A percentile compares a stretch with the other conserved stretches of the same genome.
Conservation (phyloP, 768 basidiomycete genomes). For the Amyloporia xantha region DNA sequence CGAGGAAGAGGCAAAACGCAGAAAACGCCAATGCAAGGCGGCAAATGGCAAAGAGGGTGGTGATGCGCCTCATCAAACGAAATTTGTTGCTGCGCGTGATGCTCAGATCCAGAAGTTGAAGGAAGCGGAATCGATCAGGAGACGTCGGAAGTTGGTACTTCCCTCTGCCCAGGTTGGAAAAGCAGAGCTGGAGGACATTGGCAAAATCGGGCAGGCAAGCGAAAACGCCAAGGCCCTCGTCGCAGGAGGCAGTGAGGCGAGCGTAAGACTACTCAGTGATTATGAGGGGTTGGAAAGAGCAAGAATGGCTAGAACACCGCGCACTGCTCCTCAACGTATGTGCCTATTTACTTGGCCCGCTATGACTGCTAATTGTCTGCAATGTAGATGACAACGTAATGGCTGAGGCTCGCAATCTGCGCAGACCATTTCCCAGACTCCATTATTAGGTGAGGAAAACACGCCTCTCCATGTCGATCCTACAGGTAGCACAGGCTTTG, state of each 20-base stretch:
- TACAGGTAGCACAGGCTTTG: constrained; percentile 86
- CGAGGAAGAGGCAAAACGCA: constrained; percentile 88
- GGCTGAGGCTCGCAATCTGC: constrained; percentile 90
- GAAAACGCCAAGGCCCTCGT: constrained; percentile 87
- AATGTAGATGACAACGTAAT: constrained; percentile 89
- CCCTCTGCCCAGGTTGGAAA: constrained; percentile 93
- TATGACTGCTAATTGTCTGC: no score
- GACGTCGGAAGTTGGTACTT: constrained; percentile 75
- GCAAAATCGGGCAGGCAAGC: constrained; percentile 92
- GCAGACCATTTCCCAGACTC: constrained; percentile 89
- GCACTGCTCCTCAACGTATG: constrained; percentile 91
- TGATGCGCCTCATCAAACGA: constrained; percentile 65
- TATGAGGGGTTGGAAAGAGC: constrained; percentile 88
- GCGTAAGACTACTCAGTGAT: constrained; percentile 80
- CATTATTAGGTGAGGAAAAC: constrained; percentile 94
- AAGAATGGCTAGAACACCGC: constrained; percentile 87
- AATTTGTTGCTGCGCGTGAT: constrained; percentile 94
- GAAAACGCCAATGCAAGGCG: constrained; percentile 81
- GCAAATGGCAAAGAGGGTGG: constrained; percentile 54
- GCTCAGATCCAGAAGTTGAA: constrained; percentile 97
- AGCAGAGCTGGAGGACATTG: constrained; percentile 92
- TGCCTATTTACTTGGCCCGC: constrained; percentile 13
- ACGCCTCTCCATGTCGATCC: constrained; percentile 78
- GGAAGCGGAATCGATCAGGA: constrained; percentile 92
- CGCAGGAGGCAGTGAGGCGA: constrained; percentile 75